These are phyloP conservation scores for Babesia ovis DNA, from an alignment of 169 alveolate genomes.

Conservation along the genomic window DNA sequence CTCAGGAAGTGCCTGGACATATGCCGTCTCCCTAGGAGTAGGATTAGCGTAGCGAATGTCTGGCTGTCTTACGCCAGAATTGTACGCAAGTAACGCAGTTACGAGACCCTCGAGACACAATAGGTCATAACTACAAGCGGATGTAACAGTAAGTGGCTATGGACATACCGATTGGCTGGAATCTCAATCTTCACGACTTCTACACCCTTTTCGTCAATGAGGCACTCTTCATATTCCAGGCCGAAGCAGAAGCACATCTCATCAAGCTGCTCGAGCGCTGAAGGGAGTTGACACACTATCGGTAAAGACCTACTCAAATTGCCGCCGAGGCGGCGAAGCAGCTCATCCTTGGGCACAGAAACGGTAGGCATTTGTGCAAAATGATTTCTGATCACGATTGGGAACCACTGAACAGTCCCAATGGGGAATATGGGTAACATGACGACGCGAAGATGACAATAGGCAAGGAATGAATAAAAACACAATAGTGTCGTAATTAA, in stretches of 20 bases:
- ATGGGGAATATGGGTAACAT: too few relatives aligned
- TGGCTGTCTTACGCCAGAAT: constrained; percentile 55
- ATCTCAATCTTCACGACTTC: constrained; percentile 71
- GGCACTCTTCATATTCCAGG: constrained; percentile 92
- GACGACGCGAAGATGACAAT: too few relatives aligned
- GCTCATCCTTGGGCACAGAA: constrained; percentile 51
- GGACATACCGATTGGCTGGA: constrained; percentile 65
- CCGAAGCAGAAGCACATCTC: constrained; percentile 96
- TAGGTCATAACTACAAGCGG: constrained; percentile 65
- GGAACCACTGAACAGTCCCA: too few relatives aligned
- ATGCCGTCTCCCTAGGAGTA: background rate
- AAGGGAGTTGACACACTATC: background rate
- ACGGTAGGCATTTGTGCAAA: constrained; percentile 50
- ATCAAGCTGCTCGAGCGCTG: constrained; percentile 89
- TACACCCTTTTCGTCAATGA: constrained; percentile 79
- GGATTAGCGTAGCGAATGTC: constrained; percentile 12
- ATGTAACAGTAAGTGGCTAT: background rate
- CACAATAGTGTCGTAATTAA: too few relatives aligned
- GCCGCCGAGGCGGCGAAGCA: constrained; percentile 50
- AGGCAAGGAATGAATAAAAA: too few relatives aligned
- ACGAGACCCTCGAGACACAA: constrained; percentile 80
- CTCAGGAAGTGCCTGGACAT: constrained; percentile 27
- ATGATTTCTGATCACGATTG: too few relatives aligned
- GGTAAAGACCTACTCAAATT: constrained; percentile 18
- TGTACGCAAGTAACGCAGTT: constrained; percentile 73